Base-by-base conservation (phyloP, 176 grass and related monocot species). In the Thalia dealbata region DNA sequence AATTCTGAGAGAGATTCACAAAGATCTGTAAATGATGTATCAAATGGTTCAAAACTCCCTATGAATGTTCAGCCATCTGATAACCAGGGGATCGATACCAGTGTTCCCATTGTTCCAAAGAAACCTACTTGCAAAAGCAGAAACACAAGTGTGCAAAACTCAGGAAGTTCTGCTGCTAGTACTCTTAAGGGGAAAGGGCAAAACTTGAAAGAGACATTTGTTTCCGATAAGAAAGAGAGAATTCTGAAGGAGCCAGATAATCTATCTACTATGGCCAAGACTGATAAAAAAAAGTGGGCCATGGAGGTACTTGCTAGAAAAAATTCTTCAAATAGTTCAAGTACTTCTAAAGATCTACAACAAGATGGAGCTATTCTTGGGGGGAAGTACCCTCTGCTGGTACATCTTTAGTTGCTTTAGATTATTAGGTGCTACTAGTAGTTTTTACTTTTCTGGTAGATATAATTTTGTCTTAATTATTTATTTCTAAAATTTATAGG, bases 281-380 rank as follows among this genome's bases (percentile, higher is more conserved):
- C 52, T 73, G 93, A 90, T 73, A 97, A 92, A 88, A 92, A 65
- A 80, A 88, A 92, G 83, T 97, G 93, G 93, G 93, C 93, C 45
- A 85, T 90, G 77, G 93, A 97, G 76, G 69, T 97, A 72, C 74
- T 97, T 64, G 93, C 93, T 79, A 90, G 93, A 81, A 97, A 97
- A 82, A 92, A 86, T 86, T 75, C 85, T 52, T 88, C 60, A 50
- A 74, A 59, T 21, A 71, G 71, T 62, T 84, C 83, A 73, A 43
- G 73, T 76, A 73, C 70, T 76, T 87, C 51, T 70, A 85, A 90
- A 76, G 93, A 97, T 42, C 76, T 75, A 74, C 52, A 48, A 69
- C 82, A 89, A 84, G 82, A 83, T 56, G 69, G 76, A 74, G 75
- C 75, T 74, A 50, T 79, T 80, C 83, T 92, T 56, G 88, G 84